Evolutionary conservation across 2,329 filamentous ascomycete genomes (phyloP).

Genomic region (Elsinoe australis): DNA sequence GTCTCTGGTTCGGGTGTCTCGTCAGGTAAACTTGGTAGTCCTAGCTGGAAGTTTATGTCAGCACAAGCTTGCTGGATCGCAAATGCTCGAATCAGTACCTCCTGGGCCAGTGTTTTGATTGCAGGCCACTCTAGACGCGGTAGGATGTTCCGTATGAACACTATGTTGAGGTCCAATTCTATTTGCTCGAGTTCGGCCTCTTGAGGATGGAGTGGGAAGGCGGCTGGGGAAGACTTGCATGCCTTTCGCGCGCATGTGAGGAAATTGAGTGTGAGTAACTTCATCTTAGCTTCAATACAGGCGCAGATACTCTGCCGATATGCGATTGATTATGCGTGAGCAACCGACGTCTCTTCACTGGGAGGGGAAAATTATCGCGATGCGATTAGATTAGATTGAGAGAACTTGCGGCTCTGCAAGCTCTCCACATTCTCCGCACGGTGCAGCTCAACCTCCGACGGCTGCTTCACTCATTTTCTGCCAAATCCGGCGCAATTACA

Average conservation of each 20-base stretch:
- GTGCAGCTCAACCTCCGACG: constrained; percentile 14
- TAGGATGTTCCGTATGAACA: constrained; percentile 76
- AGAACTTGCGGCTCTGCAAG: not conserved
- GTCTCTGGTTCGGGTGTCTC: constrained; percentile 30
- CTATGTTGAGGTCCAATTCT: constrained; percentile 71
- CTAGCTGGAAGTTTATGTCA: constrained; percentile 55
- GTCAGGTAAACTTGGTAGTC: constrained; percentile 63
- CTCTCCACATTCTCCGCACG: constrained; percentile 14
- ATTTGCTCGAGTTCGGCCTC: constrained; percentile 84
- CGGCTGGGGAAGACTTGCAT: constrained; percentile 72
- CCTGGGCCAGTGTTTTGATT: constrained; percentile 63
- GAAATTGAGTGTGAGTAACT: constrained; percentile 92
- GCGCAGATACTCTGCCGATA: too few relatives aligned
- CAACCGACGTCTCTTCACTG: too few relatives aligned
- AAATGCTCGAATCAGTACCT: too few relatives aligned
- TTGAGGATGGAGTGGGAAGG: constrained; percentile 85
- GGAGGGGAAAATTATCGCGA: not conserved
- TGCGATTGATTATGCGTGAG: too few relatives aligned
- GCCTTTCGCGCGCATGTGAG: constrained; percentile 91
- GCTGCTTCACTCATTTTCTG: not conserved
- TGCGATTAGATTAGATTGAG: constrained; percentile 12
- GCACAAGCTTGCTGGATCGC: not conserved
- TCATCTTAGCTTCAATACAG: too few relatives aligned
- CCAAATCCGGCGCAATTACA: too few relatives aligned
- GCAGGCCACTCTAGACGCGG: constrained; percentile 84